Conservation (phyloP, 306 rosid genomes). For the Lathyrus aphaca region DNA sequence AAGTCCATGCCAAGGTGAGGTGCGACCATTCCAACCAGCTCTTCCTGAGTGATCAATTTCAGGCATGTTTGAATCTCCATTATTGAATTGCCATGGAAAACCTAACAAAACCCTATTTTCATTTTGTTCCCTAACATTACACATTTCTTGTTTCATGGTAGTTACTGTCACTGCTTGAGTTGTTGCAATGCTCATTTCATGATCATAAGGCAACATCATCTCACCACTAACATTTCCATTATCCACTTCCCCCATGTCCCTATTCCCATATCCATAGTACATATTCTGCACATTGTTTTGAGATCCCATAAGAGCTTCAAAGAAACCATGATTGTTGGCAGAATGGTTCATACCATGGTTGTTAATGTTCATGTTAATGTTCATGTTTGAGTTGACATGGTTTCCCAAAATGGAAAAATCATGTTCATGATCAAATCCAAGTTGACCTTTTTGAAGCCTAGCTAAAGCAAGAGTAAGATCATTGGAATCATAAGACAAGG, state of each 20-base stretch:
- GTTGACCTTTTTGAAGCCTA: constrained; percentile 72
- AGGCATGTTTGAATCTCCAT: constrained; percentile 60
- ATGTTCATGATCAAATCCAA: constrained; percentile 61
- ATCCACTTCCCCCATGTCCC: constrained; percentile 55
- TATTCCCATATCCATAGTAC: constrained; percentile 36
- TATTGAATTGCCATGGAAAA: constrained; percentile 80
- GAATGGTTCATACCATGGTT: constrained; percentile 39
- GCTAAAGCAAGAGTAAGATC: constrained; percentile 85
- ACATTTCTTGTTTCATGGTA: constrained; percentile 79
- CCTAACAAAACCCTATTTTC: constrained; percentile 74
- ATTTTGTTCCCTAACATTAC: constrained; percentile 54
- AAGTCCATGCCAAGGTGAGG: constrained; percentile 87
- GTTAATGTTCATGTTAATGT: constrained; percentile 1
- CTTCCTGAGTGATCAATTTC: constrained; percentile 67
- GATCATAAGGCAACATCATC: constrained; percentile 53
- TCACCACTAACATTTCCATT: constrained; percentile 53
- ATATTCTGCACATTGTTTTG: constrained; percentile 47
- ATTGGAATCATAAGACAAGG: constrained; percentile 59
- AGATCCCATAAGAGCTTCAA: constrained; percentile 58
- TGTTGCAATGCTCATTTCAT: constrained; percentile 57
- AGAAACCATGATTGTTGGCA: constrained; percentile 49
- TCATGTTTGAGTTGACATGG: constrained; percentile 6
- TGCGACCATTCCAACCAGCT: constrained; percentile 72
- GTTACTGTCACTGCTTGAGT: constrained; percentile 71
- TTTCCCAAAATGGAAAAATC: constrained; percentile 56